These are phyloP conservation scores for Cystobasidium ongulense DNA, from an alignment of 768 basidiomycete species.

Conservation along the genomic window DNA sequence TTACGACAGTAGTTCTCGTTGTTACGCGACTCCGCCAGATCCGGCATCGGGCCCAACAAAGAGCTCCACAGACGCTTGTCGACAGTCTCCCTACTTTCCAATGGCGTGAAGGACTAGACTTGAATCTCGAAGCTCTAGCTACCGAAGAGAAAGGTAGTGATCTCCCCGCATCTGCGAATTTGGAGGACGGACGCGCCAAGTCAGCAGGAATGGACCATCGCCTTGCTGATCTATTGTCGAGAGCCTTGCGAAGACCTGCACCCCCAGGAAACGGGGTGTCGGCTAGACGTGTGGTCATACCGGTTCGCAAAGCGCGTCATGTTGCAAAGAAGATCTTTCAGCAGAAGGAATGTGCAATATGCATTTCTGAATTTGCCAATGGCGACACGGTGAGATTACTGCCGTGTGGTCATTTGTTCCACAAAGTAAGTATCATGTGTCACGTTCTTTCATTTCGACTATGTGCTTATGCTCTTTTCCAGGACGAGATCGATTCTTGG, in stretches of 20 bases:
- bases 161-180: not conserved
- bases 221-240: not conserved
- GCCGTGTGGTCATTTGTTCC: constrained; percentile 25
- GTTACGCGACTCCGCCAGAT: constrained; percentile 1
- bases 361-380: constrained; percentile 14
- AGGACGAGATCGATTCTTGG: constrained; percentile 28
- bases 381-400: constrained; percentile 9
- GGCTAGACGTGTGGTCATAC: not conserved
- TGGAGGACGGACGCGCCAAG: not conserved
- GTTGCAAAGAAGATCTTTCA: constrained; percentile 20
- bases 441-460: not conserved
- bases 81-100: constrained; percentile 16
- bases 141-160: constrained; percentile 5
- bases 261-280: not conserved
- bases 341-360: constrained; percentile 27
- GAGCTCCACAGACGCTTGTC: constrained; percentile 21
- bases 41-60: constrained; percentile 5
- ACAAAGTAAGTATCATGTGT: not conserved
- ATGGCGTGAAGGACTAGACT: constrained; percentile 19
- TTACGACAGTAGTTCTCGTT: constrained; percentile 19
- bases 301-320: not conserved
- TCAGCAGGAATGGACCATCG: constrained; percentile 16
- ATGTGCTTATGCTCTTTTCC: not conserved
- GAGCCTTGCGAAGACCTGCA: not conserved
- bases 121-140: constrained; percentile 6